Evolutionary conservation across 1,284 basidiomycete species (phyloP).

Genomic region (Schizophyllum amplum): DNA sequence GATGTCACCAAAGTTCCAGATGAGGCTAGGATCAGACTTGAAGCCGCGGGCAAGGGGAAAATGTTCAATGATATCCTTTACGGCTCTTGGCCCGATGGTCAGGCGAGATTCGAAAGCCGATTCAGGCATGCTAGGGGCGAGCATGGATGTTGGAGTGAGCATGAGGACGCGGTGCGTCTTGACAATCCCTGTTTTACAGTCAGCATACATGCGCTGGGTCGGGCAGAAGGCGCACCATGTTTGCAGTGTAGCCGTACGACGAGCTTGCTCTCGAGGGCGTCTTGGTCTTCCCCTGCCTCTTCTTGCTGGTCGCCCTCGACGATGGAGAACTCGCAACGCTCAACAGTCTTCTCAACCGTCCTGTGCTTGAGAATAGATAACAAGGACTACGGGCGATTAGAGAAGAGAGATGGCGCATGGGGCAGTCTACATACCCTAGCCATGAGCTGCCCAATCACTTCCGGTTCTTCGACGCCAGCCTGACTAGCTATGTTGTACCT

Average conservation of each 20-base stretch:
- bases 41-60: constrained; percentile 54
- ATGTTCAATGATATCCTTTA: constrained; percentile 75
- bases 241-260: constrained; percentile 71
- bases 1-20: constrained; percentile 62
- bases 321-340: constrained; percentile 66
- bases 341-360: constrained; percentile 65
- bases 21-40: constrained; percentile 65
- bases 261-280: constrained; percentile 62
- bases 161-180: constrained; percentile 72
- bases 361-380: constrained; percentile 66
- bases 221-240: constrained; percentile 43
- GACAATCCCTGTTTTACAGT: constrained; percentile 45
- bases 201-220: constrained; percentile 5
- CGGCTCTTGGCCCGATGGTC: constrained; percentile 57
- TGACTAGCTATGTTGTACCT: constrained; percentile 40
- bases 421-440: constrained; percentile 41
- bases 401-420: neutral
- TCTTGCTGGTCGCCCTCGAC: constrained; percentile 37
- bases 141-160: constrained; percentile 43
- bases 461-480: constrained; percentile 22
- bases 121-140: constrained; percentile 54
- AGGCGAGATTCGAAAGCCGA: constrained; percentile 50
- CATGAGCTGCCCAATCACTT: constrained; percentile 54
- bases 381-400: constrained; percentile 39
- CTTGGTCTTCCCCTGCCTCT: constrained; percentile 39